Conservation (phyloP, 176 grass and related monocot genomes). For the Musa acuminata region DNA sequence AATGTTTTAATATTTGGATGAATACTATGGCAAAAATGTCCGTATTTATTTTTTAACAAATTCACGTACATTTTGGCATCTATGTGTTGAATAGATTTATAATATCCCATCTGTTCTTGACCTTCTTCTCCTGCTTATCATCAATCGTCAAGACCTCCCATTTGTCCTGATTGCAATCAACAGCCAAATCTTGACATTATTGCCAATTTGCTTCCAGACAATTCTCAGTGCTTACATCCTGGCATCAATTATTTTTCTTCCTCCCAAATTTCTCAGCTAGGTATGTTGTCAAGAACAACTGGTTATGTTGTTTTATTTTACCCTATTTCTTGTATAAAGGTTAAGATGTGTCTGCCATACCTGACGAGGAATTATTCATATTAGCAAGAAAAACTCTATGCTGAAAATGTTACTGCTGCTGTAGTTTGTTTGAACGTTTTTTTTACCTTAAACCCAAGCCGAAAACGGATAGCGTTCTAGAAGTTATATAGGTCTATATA, state of each 20-base stretch:
- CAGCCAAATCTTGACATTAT: background rate
- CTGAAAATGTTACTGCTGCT: background rate
- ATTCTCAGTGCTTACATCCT: background rate
- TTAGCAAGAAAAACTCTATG: too few relatives aligned
- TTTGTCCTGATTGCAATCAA: background rate
- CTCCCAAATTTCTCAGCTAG: background rate
- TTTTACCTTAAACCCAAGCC: too few relatives aligned
- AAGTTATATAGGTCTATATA: background rate
- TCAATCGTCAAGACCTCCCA: background rate
- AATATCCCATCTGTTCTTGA: slow-evolving; percentile 8
- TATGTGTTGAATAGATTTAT: background rate
- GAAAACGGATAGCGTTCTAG: background rate
- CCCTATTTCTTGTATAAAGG: background rate
- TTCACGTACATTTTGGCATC: slow-evolving; percentile 41
- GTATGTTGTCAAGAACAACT: too few relatives aligned
- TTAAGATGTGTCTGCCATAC: background rate
- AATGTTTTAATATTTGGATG: background rate
- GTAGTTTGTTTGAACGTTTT: background rate
- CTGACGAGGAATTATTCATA: too few relatives aligned
- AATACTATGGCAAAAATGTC: background rate
- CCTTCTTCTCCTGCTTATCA: too few relatives aligned
- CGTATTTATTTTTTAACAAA: background rate
- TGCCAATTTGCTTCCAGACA: background rate
- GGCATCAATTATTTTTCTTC: background rate
- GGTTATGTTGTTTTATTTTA: background rate